Base-by-base conservation (phyloP, 768 basidiomycete genomes). In the Cystobasidium tubakii region DNA sequence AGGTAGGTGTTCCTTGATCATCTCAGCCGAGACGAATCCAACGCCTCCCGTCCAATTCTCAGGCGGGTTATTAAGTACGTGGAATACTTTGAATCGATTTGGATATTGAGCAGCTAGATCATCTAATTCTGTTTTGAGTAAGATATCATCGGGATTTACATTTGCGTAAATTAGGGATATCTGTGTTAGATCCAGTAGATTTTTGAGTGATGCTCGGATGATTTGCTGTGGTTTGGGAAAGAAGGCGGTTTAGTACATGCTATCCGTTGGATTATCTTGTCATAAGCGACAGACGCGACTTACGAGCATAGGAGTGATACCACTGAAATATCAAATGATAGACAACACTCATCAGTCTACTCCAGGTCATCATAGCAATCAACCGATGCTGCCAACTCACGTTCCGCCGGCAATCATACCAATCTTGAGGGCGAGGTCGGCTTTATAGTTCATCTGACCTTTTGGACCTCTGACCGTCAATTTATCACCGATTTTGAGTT, bases 351-450 rank as follows among this genome's bases (percentile, higher is more conserved):
- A 66, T 44, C 33, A 66, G 15, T 9, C 15, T 7, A 4, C 15
- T 43, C n/a, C 29, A 43, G 23, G 3, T 17, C 43, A 10, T 4
- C 33, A 55, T 7, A 55, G 10, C n/a, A n/a, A n/a, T n/a, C n/a
- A n/a, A n/a, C n/a, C n/a, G n/a, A n/a, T n/a, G n/a, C n/a, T n/a
- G n/a, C n/a, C n/a, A n/a, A 60, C 69, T 62, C 44, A 71, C 69
- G 96, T 98, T 43, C 96, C 96, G 62, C 96, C 96, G 19, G 94
- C 93, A 79, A 99, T 96, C 94, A 99, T 94, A 80, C 91, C 89
- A 73, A 99, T 83, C 78, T 90, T 88, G 77, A 84, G 84, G n/a
- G 89, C 86, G 55, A 93, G 84, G 64, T 84, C 84, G 1, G 90
- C 86, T 54, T 83, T 78, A 83, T 98, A 99, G 76, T 85, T 86